Percentiles rank a stretch among this genome's conserved stretches.
Conservation (phyloP, 2,329 filamentous ascomycete genomes). For the Trichophyton mentagrophytes region DNA sequence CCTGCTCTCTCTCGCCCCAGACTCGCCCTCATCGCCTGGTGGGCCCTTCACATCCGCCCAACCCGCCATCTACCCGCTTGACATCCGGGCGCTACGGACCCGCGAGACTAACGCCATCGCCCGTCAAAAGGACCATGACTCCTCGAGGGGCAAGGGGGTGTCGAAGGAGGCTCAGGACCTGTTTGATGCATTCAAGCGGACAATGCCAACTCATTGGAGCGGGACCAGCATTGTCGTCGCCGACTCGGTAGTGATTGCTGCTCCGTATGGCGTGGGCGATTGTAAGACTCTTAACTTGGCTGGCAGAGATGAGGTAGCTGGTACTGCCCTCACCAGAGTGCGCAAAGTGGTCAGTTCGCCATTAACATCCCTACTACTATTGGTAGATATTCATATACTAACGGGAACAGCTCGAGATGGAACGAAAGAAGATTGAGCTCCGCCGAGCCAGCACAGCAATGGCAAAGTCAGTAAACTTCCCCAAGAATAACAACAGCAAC, state of each 20-base stretch:
- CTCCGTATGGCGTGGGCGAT: slow-evolving; percentile 46
- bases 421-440: slow-evolving; percentile 36
- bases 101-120: slow-evolving; percentile 45
- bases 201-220: slow-evolving; percentile 50
- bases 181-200: slow-evolving; percentile 48
- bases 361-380: neutral
- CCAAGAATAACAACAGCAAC: neutral
- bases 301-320: slow-evolving; percentile 24
- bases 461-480: slow-evolving; percentile 6
- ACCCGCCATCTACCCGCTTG: slow-evolving; percentile 34
- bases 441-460: slow-evolving; percentile 28
- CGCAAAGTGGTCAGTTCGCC: slow-evolving; percentile 36
- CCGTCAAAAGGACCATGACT: slow-evolving; percentile 45
- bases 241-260: slow-evolving; percentile 46
- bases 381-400: neutral
- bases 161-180: slow-evolving; percentile 50
- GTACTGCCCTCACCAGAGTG: slow-evolving; percentile 32
- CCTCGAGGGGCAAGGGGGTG: slow-evolving; percentile 48
- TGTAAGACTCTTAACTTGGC: slow-evolving; percentile 30
- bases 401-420: slow-evolving; percentile 33
- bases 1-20: slow-evolving; percentile 27
- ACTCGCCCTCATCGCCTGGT: slow-evolving; percentile 17
- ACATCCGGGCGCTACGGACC: slow-evolving; percentile 41
- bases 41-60: slow-evolving; percentile 37
- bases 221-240: slow-evolving; percentile 47